A percentile compares a stretch with the other conserved stretches of the same genome.
Evolutionary conservation across 2,329 filamentous ascomycete species (phyloP).

Genomic region (Claviceps pazoutovae): DNA sequence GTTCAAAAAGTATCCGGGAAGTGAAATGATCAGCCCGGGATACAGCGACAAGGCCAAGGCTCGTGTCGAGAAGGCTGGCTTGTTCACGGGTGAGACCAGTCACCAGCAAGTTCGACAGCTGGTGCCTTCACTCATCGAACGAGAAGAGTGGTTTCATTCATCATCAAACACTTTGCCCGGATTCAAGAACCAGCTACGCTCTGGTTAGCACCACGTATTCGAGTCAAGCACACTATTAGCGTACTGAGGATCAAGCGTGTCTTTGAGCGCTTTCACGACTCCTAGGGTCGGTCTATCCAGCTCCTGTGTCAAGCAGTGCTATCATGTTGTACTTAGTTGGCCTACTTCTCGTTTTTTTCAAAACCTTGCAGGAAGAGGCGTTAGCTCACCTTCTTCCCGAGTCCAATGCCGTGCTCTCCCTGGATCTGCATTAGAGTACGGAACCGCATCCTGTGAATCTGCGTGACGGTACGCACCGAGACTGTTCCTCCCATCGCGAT

Average conservation of each 20-base stretch:
- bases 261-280: constrained; percentile 53
- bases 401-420: constrained; percentile 57
- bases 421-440: constrained; percentile 2
- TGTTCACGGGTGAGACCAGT: too few species aligned
- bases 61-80: too few species aligned
- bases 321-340: not conserved
- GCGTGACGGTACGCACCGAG: constrained; percentile 29
- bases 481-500: constrained; percentile 60
- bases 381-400: constrained; percentile 52
- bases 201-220: not conserved
- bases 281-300: constrained; percentile 48
- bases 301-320: constrained; percentile 44
- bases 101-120: not conserved
- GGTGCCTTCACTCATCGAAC: not conserved
- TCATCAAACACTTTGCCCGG: constrained; percentile 55
- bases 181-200: constrained; percentile 46
- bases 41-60: too few species aligned
- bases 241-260: constrained; percentile 42
- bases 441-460: not conserved
- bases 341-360: not conserved
- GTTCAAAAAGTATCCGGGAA: too few species aligned
- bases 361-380: constrained; percentile 1
- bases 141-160: not conserved
- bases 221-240: not conserved
- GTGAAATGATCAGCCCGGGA: too few species aligned